Evolutionary conservation across 1,284 basidiomycete species (phyloP).

Genomic region (Trametes pubescens): DNA sequence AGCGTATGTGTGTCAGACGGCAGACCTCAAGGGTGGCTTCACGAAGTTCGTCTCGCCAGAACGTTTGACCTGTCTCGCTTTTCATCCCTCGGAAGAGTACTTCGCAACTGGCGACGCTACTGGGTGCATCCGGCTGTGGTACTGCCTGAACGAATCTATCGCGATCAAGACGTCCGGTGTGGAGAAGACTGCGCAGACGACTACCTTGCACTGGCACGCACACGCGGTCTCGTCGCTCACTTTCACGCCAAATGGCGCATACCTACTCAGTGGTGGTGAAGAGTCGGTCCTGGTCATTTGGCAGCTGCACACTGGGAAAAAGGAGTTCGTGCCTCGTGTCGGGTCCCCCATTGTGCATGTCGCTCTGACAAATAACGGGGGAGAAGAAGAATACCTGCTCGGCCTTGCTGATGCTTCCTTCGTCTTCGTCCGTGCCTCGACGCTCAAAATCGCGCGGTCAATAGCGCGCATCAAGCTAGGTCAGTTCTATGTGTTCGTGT

Average conservation of each 20-base stretch:
- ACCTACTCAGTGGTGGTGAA: constrained; percentile 94
- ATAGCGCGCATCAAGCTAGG: constrained; percentile 85
- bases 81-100: constrained; percentile 91
- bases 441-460: constrained; percentile 75
- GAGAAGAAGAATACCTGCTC: constrained; percentile 89
- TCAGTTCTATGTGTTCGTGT: constrained; percentile 44
- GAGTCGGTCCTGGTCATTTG: constrained; percentile 96
- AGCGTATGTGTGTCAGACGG: constrained; percentile 77
- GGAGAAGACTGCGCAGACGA: constrained; percentile 83
- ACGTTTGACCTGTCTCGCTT: constrained; percentile 85
- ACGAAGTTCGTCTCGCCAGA: constrained; percentile 88
- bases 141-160: constrained; percentile 78
- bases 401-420: constrained; percentile 87
- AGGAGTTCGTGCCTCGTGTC: constrained; percentile 92
- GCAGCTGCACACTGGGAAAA: constrained; percentile 88
- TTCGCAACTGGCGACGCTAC: constrained; percentile 94
- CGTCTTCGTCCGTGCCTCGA: constrained; percentile 79
- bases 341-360: constrained; percentile 88
- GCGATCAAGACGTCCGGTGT: constrained; percentile 60
- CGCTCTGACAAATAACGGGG: constrained; percentile 56
- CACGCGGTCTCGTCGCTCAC: constrained; percentile 91
- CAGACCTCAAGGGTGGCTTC: constrained; percentile 70
- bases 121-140: constrained; percentile 92
- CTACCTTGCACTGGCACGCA: constrained; percentile 96
- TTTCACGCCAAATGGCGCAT: constrained; percentile 92